Base-by-base conservation (phyloP, 1,284 basidiomycete species). In the Apiotrichum sp. region DNA sequence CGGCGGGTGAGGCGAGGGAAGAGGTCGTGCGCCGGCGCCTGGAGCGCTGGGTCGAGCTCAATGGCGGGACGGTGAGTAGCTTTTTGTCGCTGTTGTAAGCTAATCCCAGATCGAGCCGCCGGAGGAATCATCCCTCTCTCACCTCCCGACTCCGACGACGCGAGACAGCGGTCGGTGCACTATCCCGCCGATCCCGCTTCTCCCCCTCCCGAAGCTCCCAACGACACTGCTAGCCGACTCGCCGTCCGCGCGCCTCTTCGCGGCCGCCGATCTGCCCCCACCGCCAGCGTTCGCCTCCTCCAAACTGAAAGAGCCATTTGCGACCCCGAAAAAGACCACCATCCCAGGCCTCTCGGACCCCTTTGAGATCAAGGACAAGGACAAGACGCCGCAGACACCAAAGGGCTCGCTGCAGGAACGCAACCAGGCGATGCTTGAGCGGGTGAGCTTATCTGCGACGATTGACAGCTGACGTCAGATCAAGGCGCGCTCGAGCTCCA, bases 181-280 rank as follows among this genome's bases (percentile, higher is more conserved):
- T 11, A 68, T 75, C 55, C 74, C 74, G 0, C 72, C 69, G n/a
- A 72, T 76, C 16, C 74, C 74, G 0, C 53, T 72, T 0, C 64
- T 69, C 1, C 64, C 68, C 0, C 63, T 76, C 0, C 72, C 72
- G 14, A 67, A 66, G 31, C 67, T 73, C 22, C 70, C 69, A 1
- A 61, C 66, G 0, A 56, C 65, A 4, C 56, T 69, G 3, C 34
- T 38, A 3, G 3, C 47, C 1, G 47, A 32, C 16, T 46, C 66
- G 5, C 64, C 69, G 3, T 48, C 70, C 11, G 67, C 65, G 39
- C 65, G 65, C 48, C 59, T 71, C 9, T 70, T 71, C 43, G 55
- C 61, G 11, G 57, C 67, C 1, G 54, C 63, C 3, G 44, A 53
- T n/a, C 56, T 58, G 4, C 60, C 62, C n/a, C 61, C 58, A 11